Conservation (phyloP, 768 basidiomycete genomes). For the Galerina sulciceps region DNA sequence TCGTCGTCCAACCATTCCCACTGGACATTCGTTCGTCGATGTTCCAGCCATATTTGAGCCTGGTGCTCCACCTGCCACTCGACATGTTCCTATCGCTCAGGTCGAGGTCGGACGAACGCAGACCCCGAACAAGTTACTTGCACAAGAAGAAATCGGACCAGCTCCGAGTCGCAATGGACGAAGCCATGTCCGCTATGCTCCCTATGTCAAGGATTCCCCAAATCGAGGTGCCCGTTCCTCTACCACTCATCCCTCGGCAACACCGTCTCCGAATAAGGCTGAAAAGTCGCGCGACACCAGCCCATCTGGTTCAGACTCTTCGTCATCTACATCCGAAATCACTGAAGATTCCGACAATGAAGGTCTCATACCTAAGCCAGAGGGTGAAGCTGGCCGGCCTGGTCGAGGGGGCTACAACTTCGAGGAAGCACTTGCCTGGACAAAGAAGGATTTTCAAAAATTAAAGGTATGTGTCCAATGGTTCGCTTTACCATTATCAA, state of each 20-base stretch:
- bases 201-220: not conserved
- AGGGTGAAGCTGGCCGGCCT: constrained; percentile 23
- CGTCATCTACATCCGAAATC: not conserved
- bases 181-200: not conserved
- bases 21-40: not conserved
- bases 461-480: constrained; percentile 23
- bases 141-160: constrained; percentile 10
- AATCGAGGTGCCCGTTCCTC: not conserved
- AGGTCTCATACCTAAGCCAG: constrained; percentile 27
- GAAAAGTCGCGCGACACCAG: not conserved
- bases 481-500: too few species aligned
- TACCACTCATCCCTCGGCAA: not conserved
- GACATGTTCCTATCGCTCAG: constrained; percentile 16
- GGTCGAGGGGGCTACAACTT: constrained; percentile 29
- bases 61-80: constrained; percentile 15
- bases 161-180: not conserved
- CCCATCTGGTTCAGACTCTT: not conserved
- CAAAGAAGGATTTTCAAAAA: constrained; percentile 11
- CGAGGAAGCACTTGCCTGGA: constrained; percentile 21
- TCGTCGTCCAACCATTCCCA: not conserved
- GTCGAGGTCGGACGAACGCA: constrained; percentile 9
- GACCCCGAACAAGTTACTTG: constrained; percentile 4
- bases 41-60: constrained; percentile 19
- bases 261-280: not conserved
- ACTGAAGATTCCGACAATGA: constrained; percentile 5